Evolutionary conservation across 768 basidiomycete genomes (phyloP).

Genomic region (Pholiota conissans): DNA sequence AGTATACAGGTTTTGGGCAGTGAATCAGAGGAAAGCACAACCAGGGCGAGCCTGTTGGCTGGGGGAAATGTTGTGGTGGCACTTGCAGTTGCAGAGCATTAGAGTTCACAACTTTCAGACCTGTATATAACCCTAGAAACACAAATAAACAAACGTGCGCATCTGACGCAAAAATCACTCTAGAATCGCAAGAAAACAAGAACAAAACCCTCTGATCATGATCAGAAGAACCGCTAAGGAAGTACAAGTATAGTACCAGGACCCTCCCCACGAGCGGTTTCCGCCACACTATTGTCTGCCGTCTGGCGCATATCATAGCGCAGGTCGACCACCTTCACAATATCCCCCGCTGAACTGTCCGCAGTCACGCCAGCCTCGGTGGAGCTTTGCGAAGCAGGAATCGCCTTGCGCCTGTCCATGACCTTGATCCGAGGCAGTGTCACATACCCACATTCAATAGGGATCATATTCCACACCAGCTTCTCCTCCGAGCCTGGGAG

Average conservation of each 20-base stretch:
- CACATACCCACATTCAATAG: constrained; percentile 72
- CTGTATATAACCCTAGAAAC: constrained; percentile 9
- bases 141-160: constrained; percentile 14
- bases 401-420: constrained; percentile 44
- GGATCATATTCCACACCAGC: constrained; percentile 67
- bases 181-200: not conserved
- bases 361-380: constrained; percentile 42
- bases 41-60: constrained; percentile 23
- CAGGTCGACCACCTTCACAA: constrained; percentile 55
- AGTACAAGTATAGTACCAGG: constrained; percentile 35
- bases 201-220: not conserved
- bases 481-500: constrained; percentile 70
- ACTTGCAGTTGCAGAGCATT: constrained; percentile 13
- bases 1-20: constrained; percentile 2
- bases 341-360: constrained; percentile 46
- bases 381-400: constrained; percentile 25
- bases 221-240: constrained; percentile 17
- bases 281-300: not conserved
- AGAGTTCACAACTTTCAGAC: not conserved
- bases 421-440: constrained; percentile 64
- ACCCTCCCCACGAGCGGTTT: constrained; percentile 15
- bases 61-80: constrained; percentile 10
- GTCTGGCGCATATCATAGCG: constrained; percentile 35
- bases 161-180: constrained; percentile 3
- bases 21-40: constrained; percentile 15